Evolutionary conservation across 208 protist genomes (phyloP), one percentile per base, ranked within the genome.

Genomic region (Leptomonas seymouri): DNA sequence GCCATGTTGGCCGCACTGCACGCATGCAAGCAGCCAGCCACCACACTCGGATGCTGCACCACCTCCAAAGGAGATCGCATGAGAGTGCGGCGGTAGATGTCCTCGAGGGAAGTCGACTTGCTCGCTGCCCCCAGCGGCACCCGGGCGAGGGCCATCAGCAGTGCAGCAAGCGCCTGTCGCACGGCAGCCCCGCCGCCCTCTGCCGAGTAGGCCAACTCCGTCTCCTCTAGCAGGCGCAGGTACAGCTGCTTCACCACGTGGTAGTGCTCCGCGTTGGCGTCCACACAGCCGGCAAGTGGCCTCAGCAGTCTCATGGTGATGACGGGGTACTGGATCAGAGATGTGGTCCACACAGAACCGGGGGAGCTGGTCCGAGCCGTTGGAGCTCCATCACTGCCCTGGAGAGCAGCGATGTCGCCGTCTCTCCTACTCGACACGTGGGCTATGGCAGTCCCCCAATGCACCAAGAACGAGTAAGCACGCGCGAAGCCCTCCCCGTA

Each of bases 241-340:
- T 85, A 82, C 11, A 75, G 42, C 28, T 78, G 67, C 42, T 71
- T 49, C 9, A 87, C 56, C 27, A 67, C 71, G 36, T 74, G 34
- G 51, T 81, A 80, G 58, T 91, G 85, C 27, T 78, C 67, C 1
- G 63, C 73, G 58, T 87, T 82, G 28, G 51, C 42, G 16, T 70
- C 72, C 2, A 91, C 73, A 23, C 74, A 77, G 23, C 68, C 67
- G 3, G 80, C 71, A 4, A 91, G 64, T 15, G 62, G 59, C 15
- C 23, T 25, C 21, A 87, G 55, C 4, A 86, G 63, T n/a, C 54
- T 12, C 46, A 88, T 68, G 12, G 67, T 53, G 41, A 18, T 23
- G 23, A 6, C 41, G 3, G 67, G 71, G 23, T 62, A 9, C 28
- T 62, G 21, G 11, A 20, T 34, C 1, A 71, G 39, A 1, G 30